A percentile compares a stretch with the other conserved stretches of the same genome.
phyloP scores from a whole-genome alignment of 352 stramenopile genomes.

The Pythium dissotocum region DNA sequence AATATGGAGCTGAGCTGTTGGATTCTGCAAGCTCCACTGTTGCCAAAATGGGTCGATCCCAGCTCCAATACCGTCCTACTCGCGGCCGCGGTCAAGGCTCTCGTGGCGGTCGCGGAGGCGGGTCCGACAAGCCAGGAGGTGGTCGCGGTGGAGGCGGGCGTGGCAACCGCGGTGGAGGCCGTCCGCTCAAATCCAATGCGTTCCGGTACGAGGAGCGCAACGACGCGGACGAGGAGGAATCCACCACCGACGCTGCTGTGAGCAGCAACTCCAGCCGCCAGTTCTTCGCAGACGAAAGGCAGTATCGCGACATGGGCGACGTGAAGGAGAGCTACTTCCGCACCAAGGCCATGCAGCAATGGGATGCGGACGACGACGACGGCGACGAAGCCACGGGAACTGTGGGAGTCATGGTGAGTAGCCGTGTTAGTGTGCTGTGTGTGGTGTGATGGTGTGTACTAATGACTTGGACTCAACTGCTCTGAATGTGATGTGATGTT shows the following conservation, averaged over 20 bases:
- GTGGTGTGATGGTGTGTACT: background rate
- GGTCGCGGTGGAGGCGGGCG: constrained; percentile 23
- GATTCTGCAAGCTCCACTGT: background rate
- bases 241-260: background rate
- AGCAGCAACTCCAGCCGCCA: constrained; percentile 37
- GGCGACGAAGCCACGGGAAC: constrained; percentile 34
- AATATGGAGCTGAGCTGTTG: background rate
- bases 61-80: constrained; percentile 65
- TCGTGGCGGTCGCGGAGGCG: constrained; percentile 26
- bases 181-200: constrained; percentile 64
- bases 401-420: constrained; percentile 8
- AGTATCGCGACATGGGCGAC: constrained; percentile 41
- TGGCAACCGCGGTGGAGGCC: constrained; percentile 14
- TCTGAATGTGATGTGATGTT: background rate
- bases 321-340: constrained; percentile 56
- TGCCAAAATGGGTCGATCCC: constrained; percentile 58
- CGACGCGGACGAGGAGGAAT: constrained; percentile 28
- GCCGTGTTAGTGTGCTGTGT: no score
- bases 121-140: background rate
- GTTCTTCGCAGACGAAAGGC: constrained; percentile 67
- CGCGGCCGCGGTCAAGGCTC: constrained; percentile 43
- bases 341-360: constrained; percentile 63
- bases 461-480: background rate
- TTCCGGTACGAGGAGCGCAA: constrained; percentile 57
- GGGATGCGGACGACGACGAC: constrained; percentile 56